A percentile compares a stretch with the other conserved stretches of the same genome.
Evolutionary conservation across 163 green algal genomes (phyloP).

Genomic region (Coccomyxa subellipsoidea): DNA sequence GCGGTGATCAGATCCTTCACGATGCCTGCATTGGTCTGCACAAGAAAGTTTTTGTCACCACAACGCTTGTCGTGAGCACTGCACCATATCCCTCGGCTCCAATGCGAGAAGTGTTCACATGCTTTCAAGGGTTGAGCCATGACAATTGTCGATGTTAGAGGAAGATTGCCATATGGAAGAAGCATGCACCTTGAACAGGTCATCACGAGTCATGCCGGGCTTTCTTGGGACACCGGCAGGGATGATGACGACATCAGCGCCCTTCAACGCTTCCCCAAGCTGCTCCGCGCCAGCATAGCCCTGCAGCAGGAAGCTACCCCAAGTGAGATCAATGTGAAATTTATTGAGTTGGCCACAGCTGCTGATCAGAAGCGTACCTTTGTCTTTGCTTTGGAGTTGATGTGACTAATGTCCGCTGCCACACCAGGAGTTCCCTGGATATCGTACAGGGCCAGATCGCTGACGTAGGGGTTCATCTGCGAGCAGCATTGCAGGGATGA

Average conservation of each 20-base stretch:
- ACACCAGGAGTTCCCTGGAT: slow-evolving; percentile 94
- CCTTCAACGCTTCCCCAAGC: slow-evolving; percentile 81
- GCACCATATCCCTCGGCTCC: too few species aligned
- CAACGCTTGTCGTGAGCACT: too few species aligned
- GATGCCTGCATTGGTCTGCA: slow-evolving; percentile 56
- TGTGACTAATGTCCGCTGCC: slow-evolving; percentile 91
- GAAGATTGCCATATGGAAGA: too few species aligned
- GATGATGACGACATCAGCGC: slow-evolving; percentile 93
- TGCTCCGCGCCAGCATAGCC: slow-evolving; percentile 75
- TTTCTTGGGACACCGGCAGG: slow-evolving; percentile 97
- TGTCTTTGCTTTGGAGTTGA: slow-evolving; percentile 80
- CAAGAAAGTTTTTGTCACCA: too few species aligned
- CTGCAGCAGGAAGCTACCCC: slow-evolving; percentile 9
- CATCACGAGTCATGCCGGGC: slow-evolving; percentile 98
- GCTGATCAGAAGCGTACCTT: slow-evolving; percentile 28
- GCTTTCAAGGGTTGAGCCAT: too few species aligned
- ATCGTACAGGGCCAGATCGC: slow-evolving; percentile 94
- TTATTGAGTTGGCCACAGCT: background rate
- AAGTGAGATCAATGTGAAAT: background rate
- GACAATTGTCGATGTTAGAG: too few species aligned
- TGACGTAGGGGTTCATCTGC: slow-evolving; percentile 81
- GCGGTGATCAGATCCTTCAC: slow-evolving; percentile 64
- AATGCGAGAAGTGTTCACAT: too few species aligned
- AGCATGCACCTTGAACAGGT: slow-evolving; percentile 90
- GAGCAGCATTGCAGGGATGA: background rate